phyloP scores from a whole-genome alignment of 2,329 filamentous ascomycete genomes.

The Coniochaeta sp. region DNA sequence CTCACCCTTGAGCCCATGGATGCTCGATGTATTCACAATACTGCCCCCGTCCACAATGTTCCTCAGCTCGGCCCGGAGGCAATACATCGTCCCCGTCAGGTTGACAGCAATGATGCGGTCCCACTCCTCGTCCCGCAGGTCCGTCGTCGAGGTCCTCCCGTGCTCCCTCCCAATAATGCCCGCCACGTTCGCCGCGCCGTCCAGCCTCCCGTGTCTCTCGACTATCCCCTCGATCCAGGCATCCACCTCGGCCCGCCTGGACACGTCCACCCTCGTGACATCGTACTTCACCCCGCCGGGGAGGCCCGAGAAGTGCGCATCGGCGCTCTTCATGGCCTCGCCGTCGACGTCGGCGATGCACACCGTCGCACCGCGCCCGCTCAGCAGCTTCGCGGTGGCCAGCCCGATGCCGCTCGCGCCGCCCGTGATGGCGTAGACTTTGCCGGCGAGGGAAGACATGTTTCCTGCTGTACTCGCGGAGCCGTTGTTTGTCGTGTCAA shows the following conservation, averaged over 20 bases:
- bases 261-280: constrained; percentile 39
- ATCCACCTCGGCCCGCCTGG: constrained; percentile 38
- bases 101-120: constrained; percentile 40
- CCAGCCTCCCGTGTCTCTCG: constrained; percentile 42
- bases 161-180: constrained; percentile 39
- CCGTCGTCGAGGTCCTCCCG: constrained; percentile 28
- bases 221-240: constrained; percentile 39
- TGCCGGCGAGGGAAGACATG: constrained; percentile 6
- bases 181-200: constrained; percentile 49
- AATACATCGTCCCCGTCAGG: constrained; percentile 44
- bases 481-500: not conserved
- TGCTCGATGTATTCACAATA: constrained; percentile 51
- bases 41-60: constrained; percentile 42
- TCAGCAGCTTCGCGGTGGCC: constrained; percentile 29
- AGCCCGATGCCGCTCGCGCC: constrained; percentile 29
- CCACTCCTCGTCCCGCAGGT: constrained; percentile 41
- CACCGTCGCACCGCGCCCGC: constrained; percentile 27
- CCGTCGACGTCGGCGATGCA: constrained; percentile 30
- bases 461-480: not conserved
- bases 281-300: constrained; percentile 21
- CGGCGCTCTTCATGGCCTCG: constrained; percentile 19
- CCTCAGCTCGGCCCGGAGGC: constrained; percentile 35
- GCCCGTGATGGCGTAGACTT: constrained; percentile 10
- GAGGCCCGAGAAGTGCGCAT: constrained; percentile 20
- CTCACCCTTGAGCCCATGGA: constrained; percentile 34